Evolutionary conservation across 306 rosid genomes (phyloP).

Genomic region (Trifolium dubium): DNA sequence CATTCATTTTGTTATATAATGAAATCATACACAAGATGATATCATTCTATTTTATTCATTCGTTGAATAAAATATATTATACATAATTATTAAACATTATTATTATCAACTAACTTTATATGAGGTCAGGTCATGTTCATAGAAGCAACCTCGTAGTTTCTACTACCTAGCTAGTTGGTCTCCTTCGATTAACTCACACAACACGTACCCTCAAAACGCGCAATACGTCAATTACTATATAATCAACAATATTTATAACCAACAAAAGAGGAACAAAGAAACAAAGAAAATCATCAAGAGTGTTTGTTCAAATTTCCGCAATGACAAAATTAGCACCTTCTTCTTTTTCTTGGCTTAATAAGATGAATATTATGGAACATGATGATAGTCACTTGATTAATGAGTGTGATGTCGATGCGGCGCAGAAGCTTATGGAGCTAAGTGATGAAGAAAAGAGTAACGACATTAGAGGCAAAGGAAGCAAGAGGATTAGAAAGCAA

Average conservation of each 20-base stretch:
- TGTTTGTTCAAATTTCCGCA: not conserved
- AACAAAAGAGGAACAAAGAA: not conserved
- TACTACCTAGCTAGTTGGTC: not conserved
- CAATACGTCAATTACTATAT: not conserved
- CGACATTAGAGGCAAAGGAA: not conserved
- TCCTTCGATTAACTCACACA: slow-evolving; percentile 28
- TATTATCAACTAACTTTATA: not conserved
- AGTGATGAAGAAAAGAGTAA: slow-evolving; percentile 53
- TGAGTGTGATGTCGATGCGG: slow-evolving; percentile 54
- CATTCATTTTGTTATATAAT: not conserved
- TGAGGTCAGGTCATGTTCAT: slow-evolving; percentile 26
- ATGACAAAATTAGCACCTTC: slow-evolving; percentile 25
- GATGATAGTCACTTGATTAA: slow-evolving; percentile 11
- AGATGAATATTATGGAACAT: slow-evolving; percentile 1
- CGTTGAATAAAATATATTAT: too few species aligned
- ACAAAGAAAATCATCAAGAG: not conserved
- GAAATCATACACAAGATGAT: not conserved
- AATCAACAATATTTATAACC: not conserved
- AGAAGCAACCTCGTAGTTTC: slow-evolving; percentile 59
- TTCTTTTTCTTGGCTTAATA: slow-evolving; percentile 4
- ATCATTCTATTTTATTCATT: too few species aligned
- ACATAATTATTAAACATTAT: not conserved
- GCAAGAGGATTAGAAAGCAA: not conserved
- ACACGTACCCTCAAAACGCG: slow-evolving; percentile 53
- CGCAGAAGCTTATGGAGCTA: slow-evolving; percentile 60